Evolutionary conservation across 495 filamentous ascomycete genomes (phyloP), one percentile per base, ranked within the genome.

Genomic region (Neurospora sp.): DNA sequence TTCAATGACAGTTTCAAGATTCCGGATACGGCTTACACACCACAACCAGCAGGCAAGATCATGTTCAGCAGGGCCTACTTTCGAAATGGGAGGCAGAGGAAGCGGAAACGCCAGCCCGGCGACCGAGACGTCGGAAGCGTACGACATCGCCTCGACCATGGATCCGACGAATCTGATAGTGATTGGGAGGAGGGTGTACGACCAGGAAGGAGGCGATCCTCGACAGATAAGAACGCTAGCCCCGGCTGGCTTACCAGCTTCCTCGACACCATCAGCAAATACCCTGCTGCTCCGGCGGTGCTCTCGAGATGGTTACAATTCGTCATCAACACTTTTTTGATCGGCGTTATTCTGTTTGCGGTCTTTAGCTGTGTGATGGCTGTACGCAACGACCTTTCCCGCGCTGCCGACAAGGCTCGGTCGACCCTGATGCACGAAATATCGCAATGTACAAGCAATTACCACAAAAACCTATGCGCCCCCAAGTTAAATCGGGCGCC

Each of bases 281-380:
- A 97, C 78, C 94, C 94, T 0, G 88, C 90, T 75, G 88, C 97
- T n/a, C 96, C 96, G 6, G 87, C 90, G 71, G 92, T 97, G 70
- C 83, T 98, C 27, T 94, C 93, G 38, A 91, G 88, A 80, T 99
- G 94, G 87, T 83, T 93, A 14, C 92, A 95, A 74, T 85, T 98
- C 47, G 80, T 87, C 9, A 89, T 97, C 77, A 98, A 97, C 78
- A 73, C 92, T 73, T 85, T 91, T 73, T 83, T 97, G 5, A 87
- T 93, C 10, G 82, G 86, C 47, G 81, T 89, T 10, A 84, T 89
- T 10, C 84, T 95, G 22, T 94, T 90, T 79, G 83, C 91, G n/a
- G 82, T 94, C 40, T 93, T 89, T 76, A 84, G 85, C 18, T 88
- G 94, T 80, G 87, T 91, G 75, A 79, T 84, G 27, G 89, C 93